A percentile compares a stretch with the other conserved stretches of the same genome.
Evolutionary conservation across 305 asterid species (phyloP).

Genomic region (Fraxinus floribunda): DNA sequence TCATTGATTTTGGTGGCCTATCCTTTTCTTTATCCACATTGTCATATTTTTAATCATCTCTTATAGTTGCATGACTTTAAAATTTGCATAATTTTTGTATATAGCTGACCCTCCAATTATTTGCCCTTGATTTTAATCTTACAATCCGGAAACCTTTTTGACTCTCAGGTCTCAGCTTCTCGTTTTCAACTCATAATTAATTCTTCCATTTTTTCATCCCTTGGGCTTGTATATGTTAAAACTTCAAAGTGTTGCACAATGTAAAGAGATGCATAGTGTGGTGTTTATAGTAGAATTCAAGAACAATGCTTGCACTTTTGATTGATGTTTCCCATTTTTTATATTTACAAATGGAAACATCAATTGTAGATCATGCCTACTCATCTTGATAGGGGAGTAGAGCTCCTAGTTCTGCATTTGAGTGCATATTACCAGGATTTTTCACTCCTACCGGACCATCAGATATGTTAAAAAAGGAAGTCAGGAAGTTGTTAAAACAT

Average conservation of each 20-base stretch:
- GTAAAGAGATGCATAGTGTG: not conserved
- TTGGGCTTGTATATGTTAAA: conserved; percentile 3
- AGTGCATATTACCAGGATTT: not conserved
- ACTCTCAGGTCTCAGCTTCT: conserved; percentile 1
- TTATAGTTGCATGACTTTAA: not conserved
- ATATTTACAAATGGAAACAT: not conserved
- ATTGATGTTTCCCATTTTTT: not conserved
- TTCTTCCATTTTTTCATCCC: not conserved
- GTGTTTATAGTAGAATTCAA: not conserved
- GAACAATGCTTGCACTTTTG: not conserved
- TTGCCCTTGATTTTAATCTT: conserved; percentile 19
- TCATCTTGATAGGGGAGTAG: not conserved
- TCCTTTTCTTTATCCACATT: conserved; percentile 41
- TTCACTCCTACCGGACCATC: not conserved
- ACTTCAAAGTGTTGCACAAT: conserved; percentile 3
- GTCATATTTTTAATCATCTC: conserved; percentile 22
- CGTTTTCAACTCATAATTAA: not conserved
- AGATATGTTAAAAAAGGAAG: conserved; percentile 6
- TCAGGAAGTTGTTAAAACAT: not conserved
- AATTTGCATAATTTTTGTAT: not conserved
- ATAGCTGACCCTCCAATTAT: conserved; percentile 17
- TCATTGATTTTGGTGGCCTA: conserved; percentile 39
- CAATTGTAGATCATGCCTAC: not conserved
- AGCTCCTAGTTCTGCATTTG: not conserved
- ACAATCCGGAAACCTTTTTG: not conserved